These are phyloP conservation scores for Lotus japonicus DNA, from an alignment of 306 rosid species.

Conservation along the genomic window DNA sequence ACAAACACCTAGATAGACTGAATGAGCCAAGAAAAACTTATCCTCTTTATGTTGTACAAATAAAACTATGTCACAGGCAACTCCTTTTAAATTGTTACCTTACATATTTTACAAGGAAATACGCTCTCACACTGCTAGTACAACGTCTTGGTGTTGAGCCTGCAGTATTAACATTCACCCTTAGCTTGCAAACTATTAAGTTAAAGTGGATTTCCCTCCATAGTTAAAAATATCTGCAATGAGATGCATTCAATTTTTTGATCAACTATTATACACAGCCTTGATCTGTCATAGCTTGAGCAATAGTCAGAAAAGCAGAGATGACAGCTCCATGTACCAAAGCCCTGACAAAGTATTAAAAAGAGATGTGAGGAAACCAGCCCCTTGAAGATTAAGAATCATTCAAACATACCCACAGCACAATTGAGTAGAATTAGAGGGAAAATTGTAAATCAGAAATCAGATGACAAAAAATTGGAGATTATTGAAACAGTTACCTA, in stretches of 20 bases:
- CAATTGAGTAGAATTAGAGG: neutral
- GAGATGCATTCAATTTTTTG: conserved; percentile 12
- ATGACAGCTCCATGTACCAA: conserved; percentile 79
- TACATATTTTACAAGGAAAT: conserved; percentile 40
- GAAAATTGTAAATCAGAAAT: neutral
- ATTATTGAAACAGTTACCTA: neutral
- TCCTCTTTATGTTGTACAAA: conserved; percentile 17
- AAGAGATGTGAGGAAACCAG: neutral
- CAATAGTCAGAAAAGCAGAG: conserved; percentile 70
- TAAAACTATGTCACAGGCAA: neutral
- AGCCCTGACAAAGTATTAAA: conserved; percentile 41
- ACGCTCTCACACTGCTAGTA: conserved; percentile 4
- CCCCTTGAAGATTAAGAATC: neutral
- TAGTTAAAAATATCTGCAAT: neutral
- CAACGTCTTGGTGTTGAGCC: neutral
- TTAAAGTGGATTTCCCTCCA: neutral
- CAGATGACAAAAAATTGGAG: neutral
- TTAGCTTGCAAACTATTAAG: conserved; percentile 4
- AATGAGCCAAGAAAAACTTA: conserved; percentile 5
- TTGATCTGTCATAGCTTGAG: conserved; percentile 90
- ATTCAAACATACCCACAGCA: neutral
- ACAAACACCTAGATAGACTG: conserved; percentile 19
- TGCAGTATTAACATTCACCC: conserved; percentile 2
- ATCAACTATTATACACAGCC: conserved; percentile 61
- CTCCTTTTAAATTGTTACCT: conserved; percentile 9